Evolutionary conservation across 2,329 filamentous ascomycete species (phyloP).

Genomic region (Colletotrichum sansevieriae): DNA sequence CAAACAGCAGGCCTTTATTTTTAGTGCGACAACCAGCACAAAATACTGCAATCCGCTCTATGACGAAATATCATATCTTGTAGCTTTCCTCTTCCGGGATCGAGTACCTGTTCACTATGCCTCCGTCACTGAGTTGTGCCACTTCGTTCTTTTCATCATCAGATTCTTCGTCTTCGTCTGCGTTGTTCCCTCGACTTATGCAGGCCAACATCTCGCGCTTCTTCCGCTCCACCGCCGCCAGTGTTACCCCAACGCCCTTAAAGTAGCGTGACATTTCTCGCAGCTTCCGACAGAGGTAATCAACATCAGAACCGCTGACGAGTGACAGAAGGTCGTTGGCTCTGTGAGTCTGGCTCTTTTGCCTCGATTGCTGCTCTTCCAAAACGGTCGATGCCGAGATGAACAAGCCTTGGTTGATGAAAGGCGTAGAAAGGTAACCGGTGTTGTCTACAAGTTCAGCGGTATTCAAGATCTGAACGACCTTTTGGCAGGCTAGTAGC

Average conservation of each 20-base stretch:
- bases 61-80: no score
- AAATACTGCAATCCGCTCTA: no score
- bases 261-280: conserved; percentile 8
- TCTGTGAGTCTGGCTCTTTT: neutral
- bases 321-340: neutral
- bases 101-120: conserved; percentile 19
- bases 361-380: neutral
- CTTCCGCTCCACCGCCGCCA: neutral
- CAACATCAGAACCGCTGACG: neutral
- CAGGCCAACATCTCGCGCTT: conserved; percentile 6
- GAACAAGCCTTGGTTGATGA: conserved; percentile 23
- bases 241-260: neutral
- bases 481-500: conserved; percentile 9
- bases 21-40: no score
- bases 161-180: neutral
- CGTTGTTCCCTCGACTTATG: neutral
- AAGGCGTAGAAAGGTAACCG: conserved; percentile 3
- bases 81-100: neutral
- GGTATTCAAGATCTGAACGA: conserved; percentile 15
- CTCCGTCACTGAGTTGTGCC: conserved; percentile 8
- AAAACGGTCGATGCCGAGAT: neutral
- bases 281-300: conserved; percentile 5
- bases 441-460: conserved; percentile 11
- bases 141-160: conserved; percentile 16
- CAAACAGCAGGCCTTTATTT: no score